Evolutionary conservation across 2,329 filamentous ascomycete species (phyloP), one percentile per base, ranked within the genome.

Genomic region (Tolypocladium tundrense): DNA sequence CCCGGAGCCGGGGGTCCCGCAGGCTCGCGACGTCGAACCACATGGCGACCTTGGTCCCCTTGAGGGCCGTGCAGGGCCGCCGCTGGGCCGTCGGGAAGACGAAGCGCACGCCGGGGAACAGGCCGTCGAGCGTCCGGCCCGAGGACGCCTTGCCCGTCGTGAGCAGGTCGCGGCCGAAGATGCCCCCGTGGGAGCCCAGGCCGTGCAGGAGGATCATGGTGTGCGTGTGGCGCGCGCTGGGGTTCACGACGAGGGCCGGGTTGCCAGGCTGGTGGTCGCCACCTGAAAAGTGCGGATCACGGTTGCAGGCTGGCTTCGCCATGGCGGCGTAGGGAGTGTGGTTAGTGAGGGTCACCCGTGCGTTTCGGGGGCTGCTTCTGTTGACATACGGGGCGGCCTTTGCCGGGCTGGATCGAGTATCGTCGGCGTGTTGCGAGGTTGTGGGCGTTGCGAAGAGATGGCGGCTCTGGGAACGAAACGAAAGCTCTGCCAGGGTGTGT

Each of bases 11-110:
- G 0, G 73, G 77, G 42, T 78, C 68, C 0, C 69, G 61, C 0
- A 79, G 65, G 1, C 70, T 71, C 21, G 71, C 75, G 11, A 75
- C 71, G 61, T 83, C 75, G 60, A 80, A 82, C 79, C 80, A 83
- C 63, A 80, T 77, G 10, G 76, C 75, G 42, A 81, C 72, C 13
- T 70, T 67, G 0, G 71, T 67, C 2, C 74, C 71, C 8, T 76
- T 72, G 50, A 79, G 75, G 3, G 72, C 68, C 1, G 66, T 72
- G 0, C 79, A 74, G 11, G 77, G 74, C 0, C 77, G 71, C 14
- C 73, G 73, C 8, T 67, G 71, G 0, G 80, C 73, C 0, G 78
- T 81, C 0, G 79, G 80, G 57, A 82, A 82, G 45, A 83, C 66
- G 58, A 80, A 81, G 59, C 75, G 77, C 1, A 73, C 71, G 11